phyloP scores from a whole-genome alignment of 2,329 filamentous ascomycete genomes.

The Exutisphaerella laricina region DNA sequence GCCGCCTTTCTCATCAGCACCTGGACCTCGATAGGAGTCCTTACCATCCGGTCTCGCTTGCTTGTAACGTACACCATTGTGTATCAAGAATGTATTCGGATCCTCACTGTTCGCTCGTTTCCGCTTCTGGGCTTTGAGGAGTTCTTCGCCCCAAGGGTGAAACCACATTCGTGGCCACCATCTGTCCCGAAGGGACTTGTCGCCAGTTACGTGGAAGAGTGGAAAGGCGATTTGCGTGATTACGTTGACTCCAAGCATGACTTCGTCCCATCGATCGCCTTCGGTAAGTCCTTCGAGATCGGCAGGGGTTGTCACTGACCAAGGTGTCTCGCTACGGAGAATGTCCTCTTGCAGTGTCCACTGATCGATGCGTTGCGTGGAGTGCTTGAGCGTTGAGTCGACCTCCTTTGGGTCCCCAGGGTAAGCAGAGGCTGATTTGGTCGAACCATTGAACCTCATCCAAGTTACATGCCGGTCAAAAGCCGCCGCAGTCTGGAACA shows the following conservation, averaged over 20 bases:
- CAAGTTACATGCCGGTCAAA: slow-evolving; percentile 20
- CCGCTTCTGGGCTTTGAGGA: slow-evolving; percentile 14
- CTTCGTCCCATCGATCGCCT: slow-evolving; percentile 14
- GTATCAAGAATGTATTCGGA: slow-evolving; percentile 5
- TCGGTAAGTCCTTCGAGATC: not conserved
- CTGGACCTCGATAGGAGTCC: slow-evolving; percentile 2
- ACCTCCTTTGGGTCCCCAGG: slow-evolving; percentile 4
- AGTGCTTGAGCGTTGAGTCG: not conserved
- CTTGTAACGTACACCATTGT: slow-evolving; percentile 11
- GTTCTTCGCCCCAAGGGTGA: slow-evolving; percentile 15
- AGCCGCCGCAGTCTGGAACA: slow-evolving; percentile 22
- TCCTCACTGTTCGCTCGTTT: slow-evolving; percentile 9
- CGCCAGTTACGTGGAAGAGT: slow-evolving; percentile 22
- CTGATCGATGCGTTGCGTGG: slow-evolving; percentile 14
- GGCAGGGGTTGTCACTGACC: slow-evolving; percentile 4
- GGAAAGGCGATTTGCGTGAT: slow-evolving; percentile 18
- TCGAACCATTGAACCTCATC: slow-evolving; percentile 24
- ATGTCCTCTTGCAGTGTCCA: slow-evolving; percentile 15
- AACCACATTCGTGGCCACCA: slow-evolving; percentile 27
- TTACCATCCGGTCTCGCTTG: slow-evolving; percentile 12
- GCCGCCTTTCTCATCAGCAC: slow-evolving; percentile 17
- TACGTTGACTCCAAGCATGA: slow-evolving; percentile 20
- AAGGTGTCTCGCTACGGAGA: slow-evolving; percentile 12
- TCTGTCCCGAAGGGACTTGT: slow-evolving; percentile 16
- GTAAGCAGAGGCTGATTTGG: slow-evolving; percentile 1